A percentile compares a stretch with the other conserved stretches of the same genome.
These are phyloP conservation scores for Xylaria bambusicola DNA, from an alignment of 495 filamentous ascomycete species.

Conservation along the genomic window DNA sequence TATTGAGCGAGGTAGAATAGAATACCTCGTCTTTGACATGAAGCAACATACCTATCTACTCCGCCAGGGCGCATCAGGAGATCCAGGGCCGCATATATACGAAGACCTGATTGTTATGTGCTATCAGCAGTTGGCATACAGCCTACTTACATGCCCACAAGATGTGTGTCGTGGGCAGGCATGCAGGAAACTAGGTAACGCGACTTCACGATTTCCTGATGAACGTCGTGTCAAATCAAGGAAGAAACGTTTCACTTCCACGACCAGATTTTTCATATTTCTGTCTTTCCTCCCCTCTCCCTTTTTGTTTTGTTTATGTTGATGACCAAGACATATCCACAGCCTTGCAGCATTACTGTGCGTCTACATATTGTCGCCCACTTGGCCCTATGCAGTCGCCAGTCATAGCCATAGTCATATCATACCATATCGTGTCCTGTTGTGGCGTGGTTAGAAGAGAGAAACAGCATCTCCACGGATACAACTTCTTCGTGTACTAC, in stretches of 20 bases:
- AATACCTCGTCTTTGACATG: too few relatives aligned
- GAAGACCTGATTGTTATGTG: too few relatives aligned
- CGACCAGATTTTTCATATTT: constrained; percentile 10
- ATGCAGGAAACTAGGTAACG: not conserved
- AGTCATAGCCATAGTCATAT: constrained; percentile 16
- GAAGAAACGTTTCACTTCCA: not conserved
- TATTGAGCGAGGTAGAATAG: too few relatives aligned
- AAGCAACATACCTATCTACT: too few relatives aligned
- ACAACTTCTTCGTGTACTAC: not conserved
- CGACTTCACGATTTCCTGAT: not conserved
- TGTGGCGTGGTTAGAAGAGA: too few relatives aligned
- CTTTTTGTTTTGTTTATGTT: constrained; percentile 3
- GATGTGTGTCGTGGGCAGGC: not conserved
- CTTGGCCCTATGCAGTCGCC: not conserved
- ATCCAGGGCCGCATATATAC: too few relatives aligned
- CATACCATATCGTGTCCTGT: too few relatives aligned
- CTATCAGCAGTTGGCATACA: too few relatives aligned
- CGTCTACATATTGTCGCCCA: not conserved
- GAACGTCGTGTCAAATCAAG: constrained; percentile 7
- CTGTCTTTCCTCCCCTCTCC: not conserved
- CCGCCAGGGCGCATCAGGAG: too few relatives aligned
- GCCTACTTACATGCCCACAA: not conserved
- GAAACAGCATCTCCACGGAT: not conserved
- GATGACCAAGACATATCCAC: not conserved
- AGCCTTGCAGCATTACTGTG: not conserved